Evolutionary conservation across 768 basidiomycete species (phyloP), one percentile per base, ranked within the genome.

Genomic region (Aureoboletus auriporus): DNA sequence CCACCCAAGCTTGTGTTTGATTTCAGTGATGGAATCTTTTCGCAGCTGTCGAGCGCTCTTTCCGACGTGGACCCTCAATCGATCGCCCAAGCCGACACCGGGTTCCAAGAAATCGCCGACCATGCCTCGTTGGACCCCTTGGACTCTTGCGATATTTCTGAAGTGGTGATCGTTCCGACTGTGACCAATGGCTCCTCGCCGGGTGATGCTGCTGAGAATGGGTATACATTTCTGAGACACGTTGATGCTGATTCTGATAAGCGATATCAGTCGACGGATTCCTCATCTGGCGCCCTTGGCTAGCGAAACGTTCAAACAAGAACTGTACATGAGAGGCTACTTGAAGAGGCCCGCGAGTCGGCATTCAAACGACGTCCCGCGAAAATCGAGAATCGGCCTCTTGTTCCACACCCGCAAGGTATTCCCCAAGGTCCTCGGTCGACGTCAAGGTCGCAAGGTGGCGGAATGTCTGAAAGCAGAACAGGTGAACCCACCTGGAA

Each of bases 271-370:
- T 26, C 45, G 23, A 26, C 34, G 12, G 16, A 16, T 27, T 17
- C 39, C 30, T 29, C 40, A 44, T 52, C 53, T 65, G 26, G 54
- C 54, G 1, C 64, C 63, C 9, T 42, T 67, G 29, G 65, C 65
- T 1, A 65, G 65, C 16, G 51, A 67, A 42, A 30, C n/a, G 9
- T 44, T 67, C 44, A 65, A 48, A 44, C 53, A 67, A 42, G 65
- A 67, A 40, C 50, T 67, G 3, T 67, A 60, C 40, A 33, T 39
- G 44, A 53, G 53, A 44, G 65, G 65, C 14, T 67, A 65, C 50
- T 14, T 63, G 37, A 58, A 49, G 48, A 48, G 54, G 41, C 60
- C 59, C 38, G 6, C 40, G 23, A 52, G 44, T 43, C 53, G 27
- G 16, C 23, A 50, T 27, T 37, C 52, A 8, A 57, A 39, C 20